phyloP scores from a whole-genome alignment of 2,329 filamentous ascomycete genomes.

The Aspergillus melleus region DNA sequence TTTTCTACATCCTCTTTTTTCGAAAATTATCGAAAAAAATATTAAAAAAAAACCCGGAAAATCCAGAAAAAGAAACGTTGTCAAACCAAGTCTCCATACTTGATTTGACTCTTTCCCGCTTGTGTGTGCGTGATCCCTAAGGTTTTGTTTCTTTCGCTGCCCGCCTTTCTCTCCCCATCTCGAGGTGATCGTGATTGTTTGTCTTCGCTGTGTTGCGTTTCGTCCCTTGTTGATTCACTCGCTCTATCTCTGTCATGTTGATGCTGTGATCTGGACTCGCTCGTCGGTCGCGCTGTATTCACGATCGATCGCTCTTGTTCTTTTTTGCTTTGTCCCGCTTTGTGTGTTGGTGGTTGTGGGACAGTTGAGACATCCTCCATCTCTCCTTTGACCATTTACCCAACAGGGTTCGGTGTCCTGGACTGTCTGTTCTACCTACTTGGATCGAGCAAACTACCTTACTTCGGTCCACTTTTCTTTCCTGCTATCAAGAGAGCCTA shows the following conservation, averaged over 20 bases:
- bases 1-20: conserved; percentile 31
- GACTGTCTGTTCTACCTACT: neutral
- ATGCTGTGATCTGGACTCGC: conserved; percentile 6
- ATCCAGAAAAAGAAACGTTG: conserved; percentile 30
- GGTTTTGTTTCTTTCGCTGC: conserved; percentile 21
- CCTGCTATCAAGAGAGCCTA: neutral
- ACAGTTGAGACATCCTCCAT: neutral
- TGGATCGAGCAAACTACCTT: neutral
- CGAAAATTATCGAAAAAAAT: conserved; percentile 33
- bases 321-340: neutral
- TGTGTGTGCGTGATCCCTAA: conserved; percentile 23
- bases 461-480: neutral
- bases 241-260: neutral
- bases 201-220: neutral
- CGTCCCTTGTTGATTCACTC: conserved; percentile 9
- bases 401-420: neutral
- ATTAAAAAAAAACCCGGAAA: conserved; percentile 43
- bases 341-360: neutral
- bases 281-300: neutral
- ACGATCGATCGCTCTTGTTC: neutral
- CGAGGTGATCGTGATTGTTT: conserved; percentile 18
- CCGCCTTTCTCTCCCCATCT: conserved; percentile 1
- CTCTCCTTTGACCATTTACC: neutral
- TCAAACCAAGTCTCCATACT: conserved; percentile 4
- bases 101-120: conserved; percentile 22